These are phyloP conservation scores for Vaccinium corymbosum DNA, from an alignment of 148 eudicot genomes.

Conservation along the genomic window DNA sequence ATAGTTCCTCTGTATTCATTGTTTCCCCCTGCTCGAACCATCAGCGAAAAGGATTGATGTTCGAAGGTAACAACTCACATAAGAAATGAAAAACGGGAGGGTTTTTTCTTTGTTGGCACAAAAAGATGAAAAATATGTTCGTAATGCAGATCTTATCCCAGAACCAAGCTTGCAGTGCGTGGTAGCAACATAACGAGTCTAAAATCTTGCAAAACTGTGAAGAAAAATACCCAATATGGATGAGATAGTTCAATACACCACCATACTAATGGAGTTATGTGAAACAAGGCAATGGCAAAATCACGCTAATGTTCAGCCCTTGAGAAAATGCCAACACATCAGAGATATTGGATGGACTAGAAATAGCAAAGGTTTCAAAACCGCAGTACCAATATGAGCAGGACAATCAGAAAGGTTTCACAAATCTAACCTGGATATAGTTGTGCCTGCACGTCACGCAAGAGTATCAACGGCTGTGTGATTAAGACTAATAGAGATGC, in stretches of 20 bases:
- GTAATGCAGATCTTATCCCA: not conserved
- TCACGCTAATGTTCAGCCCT: not conserved
- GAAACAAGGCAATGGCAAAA: not conserved
- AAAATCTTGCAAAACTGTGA: not conserved
- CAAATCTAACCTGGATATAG: constrained; percentile 38
- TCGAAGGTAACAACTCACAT: not conserved
- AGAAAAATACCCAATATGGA: not conserved
- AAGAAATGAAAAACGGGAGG: not conserved
- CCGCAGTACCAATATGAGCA: not conserved
- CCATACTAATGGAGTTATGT: not conserved
- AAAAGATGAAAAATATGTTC: not conserved
- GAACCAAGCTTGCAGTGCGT: not conserved
- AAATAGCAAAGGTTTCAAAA: not conserved
- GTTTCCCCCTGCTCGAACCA: not conserved
- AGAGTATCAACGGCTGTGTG: constrained; percentile 31
- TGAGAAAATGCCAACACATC: not conserved
- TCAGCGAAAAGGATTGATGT: not conserved
- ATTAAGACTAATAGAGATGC: constrained; percentile 31
- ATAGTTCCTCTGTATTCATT: not conserved
- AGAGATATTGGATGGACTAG: not conserved
- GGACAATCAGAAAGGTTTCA: not conserved
- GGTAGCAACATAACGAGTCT: not conserved
- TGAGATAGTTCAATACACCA: not conserved
- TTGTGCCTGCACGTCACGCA: constrained; percentile 28
- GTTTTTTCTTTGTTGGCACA: too few species aligned